These are phyloP conservation scores for Thraustochytrium sp. DNA, from an alignment of 352 stramenopile species.

Conservation along the genomic window DNA sequence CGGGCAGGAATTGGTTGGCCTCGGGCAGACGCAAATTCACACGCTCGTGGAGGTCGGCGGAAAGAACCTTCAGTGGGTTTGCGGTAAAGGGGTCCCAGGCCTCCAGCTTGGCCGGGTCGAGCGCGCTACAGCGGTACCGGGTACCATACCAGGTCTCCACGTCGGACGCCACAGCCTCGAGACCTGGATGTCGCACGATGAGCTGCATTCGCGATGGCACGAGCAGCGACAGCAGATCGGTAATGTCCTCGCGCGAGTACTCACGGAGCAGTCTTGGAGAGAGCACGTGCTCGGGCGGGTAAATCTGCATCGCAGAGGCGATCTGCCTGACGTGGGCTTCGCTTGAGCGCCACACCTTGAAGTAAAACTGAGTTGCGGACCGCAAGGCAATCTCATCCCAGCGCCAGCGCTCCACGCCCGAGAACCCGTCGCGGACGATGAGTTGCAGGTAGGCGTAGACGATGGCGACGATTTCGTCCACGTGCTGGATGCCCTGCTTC, in stretches of 20 bases:
- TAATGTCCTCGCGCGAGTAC: constrained; percentile 47
- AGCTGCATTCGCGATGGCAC: constrained; percentile 55
- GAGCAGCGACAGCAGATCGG: constrained; percentile 46
- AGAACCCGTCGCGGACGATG: constrained; percentile 38
- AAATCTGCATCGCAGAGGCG: constrained; percentile 52
- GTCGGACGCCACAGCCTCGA: constrained; percentile 48
- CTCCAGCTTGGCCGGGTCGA: constrained; percentile 46
- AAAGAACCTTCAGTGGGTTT: constrained; percentile 13
- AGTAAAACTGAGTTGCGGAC: constrained; percentile 52
- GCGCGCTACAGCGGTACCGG: constrained; percentile 50
- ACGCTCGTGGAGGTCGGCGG: not conserved
- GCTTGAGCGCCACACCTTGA: constrained; percentile 52
- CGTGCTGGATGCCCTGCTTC: constrained; percentile 55
- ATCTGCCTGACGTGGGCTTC: no score
- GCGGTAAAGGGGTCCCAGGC: constrained; percentile 6
- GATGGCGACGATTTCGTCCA: constrained; percentile 58
- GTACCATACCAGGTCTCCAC: constrained; percentile 59
- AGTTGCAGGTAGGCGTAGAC: constrained; percentile 60
- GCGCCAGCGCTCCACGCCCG: constrained; percentile 54
- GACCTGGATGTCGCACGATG: constrained; percentile 50
- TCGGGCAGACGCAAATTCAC: constrained; percentile 25
- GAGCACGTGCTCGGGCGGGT: constrained; percentile 52
- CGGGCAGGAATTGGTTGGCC: constrained; percentile 43
- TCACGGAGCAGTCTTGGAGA: constrained; percentile 54
- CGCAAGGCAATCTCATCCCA: constrained; percentile 53